Percentiles rank a stretch among this genome's conserved stretches.
Conservation (phyloP, 2,329 filamentous ascomycete genomes). For the Tolypocladium amazonense region DNA sequence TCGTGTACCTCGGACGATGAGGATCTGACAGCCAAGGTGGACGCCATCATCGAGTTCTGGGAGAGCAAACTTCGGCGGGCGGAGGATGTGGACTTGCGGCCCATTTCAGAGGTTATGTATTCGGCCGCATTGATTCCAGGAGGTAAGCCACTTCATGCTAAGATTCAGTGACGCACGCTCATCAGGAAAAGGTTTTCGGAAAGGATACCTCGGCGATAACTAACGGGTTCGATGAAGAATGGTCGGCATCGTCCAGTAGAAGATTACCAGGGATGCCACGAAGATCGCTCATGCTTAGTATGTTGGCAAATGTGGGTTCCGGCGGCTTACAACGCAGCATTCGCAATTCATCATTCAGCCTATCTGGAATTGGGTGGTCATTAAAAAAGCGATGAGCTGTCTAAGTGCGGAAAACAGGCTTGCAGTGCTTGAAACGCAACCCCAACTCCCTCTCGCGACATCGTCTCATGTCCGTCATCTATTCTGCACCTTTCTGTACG, state of each 20-base stretch:
- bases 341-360: neutral
- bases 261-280: neutral
- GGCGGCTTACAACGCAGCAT: neutral
- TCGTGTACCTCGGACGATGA: slow-evolving; percentile 25
- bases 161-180: neutral
- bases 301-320: neutral
- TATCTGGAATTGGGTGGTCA: neutral
- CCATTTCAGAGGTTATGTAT: slow-evolving; percentile 48
- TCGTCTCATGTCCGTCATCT: slow-evolving; percentile 28
- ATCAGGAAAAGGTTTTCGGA: neutral
- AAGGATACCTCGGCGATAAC: neutral
- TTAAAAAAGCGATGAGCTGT: neutral
- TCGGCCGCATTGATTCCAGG: slow-evolving; percentile 43
- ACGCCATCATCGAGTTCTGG: slow-evolving; percentile 22
- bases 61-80: slow-evolving; percentile 17
- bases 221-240: neutral
- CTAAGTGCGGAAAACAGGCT: neutral
- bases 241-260: neutral
- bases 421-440: slow-evolving; percentile 2
- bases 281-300: neutral
- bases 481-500: slow-evolving; percentile 84
- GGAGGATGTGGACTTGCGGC: slow-evolving; percentile 29
- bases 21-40: slow-evolving; percentile 13
- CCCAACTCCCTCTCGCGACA: neutral
- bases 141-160: slow-evolving; percentile 26